Evolutionary conservation across 495 filamentous ascomycete genomes (phyloP).

Genomic region (Pseudevernia furfuracea): DNA sequence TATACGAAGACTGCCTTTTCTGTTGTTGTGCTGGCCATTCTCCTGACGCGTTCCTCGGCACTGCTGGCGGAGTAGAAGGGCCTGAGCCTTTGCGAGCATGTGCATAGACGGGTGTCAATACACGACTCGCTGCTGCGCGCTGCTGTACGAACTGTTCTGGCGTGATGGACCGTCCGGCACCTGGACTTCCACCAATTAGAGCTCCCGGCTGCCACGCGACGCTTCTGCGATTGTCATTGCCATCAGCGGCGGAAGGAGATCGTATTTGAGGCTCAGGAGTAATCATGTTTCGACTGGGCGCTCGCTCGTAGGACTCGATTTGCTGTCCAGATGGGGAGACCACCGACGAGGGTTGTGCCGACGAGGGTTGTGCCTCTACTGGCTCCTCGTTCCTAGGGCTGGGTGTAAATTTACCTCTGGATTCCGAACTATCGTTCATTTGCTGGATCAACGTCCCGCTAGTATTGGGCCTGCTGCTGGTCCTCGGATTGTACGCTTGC

Average conservation of each 20-base stretch:
- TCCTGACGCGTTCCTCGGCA: constrained; percentile 43
- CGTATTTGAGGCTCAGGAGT: constrained; percentile 26
- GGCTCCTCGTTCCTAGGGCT: constrained; percentile 29
- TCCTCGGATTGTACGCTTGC: constrained; percentile 51
- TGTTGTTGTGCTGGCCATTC: constrained; percentile 43
- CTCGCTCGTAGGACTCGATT: constrained; percentile 16
- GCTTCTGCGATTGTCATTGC: constrained; percentile 49
- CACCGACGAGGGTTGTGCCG: constrained; percentile 10
- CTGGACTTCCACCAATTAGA: constrained; percentile 38
- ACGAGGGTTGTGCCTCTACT: constrained; percentile 6
- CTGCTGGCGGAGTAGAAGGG: constrained; percentile 39
- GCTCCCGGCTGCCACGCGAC: constrained; percentile 74
- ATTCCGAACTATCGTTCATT: constrained; percentile 29
- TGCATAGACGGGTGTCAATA: constrained; percentile 43
- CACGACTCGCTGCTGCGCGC: constrained; percentile 52
- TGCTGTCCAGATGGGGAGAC: constrained; percentile 12
- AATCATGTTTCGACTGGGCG: constrained; percentile 28
- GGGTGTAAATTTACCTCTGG: constrained; percentile 22
- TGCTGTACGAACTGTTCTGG: constrained; percentile 86
- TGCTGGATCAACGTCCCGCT: constrained; percentile 25
- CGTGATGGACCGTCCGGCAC: constrained; percentile 38
- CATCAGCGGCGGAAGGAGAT: constrained; percentile 26
- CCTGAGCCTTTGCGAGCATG: constrained; percentile 28
- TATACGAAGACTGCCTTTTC: constrained; percentile 27
- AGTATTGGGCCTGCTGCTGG: constrained; percentile 23